These are phyloP conservation scores for Aspergillus texensis DNA, from an alignment of 2,329 filamentous ascomycete species.

Conservation along the genomic window DNA sequence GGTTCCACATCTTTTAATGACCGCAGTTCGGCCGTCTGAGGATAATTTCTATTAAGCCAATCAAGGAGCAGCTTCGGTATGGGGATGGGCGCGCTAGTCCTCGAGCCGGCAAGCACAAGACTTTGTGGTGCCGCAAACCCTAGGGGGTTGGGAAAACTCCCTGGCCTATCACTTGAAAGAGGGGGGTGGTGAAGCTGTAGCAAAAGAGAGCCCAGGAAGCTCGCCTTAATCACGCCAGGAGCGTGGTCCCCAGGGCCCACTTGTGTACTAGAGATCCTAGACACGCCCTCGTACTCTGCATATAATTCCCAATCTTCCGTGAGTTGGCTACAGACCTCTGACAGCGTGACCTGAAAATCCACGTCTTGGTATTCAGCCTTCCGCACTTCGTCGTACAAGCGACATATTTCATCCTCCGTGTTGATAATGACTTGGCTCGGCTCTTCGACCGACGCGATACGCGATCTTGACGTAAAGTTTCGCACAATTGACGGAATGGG, in stretches of 20 bases:
- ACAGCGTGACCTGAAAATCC: constrained; percentile 35
- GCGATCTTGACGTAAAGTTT: constrained; percentile 62
- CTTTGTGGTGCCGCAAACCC: constrained; percentile 31
- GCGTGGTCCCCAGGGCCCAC: constrained; percentile 67
- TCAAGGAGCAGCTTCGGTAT: constrained; percentile 78
- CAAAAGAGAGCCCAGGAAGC: constrained; percentile 75
- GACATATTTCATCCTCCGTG: constrained; percentile 71
- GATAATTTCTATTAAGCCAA: constrained; percentile 79
- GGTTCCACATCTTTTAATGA: constrained; percentile 66
- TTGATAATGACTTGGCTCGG: constrained; percentile 70
- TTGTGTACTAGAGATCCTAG: constrained; percentile 50
- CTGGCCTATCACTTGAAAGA: constrained; percentile 29
- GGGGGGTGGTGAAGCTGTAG: constrained; percentile 77
- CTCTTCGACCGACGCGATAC: constrained; percentile 66
- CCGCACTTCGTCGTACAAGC: constrained; percentile 58
- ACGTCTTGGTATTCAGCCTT: constrained; percentile 34
- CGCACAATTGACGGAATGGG: constrained; percentile 73
- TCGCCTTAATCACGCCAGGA: constrained; percentile 71
- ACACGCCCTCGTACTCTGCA: constrained; percentile 46
- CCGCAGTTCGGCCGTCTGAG: constrained; percentile 68
- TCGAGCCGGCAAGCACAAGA: constrained; percentile 31
- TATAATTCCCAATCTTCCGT: constrained; percentile 37
- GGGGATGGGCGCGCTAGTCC: constrained; percentile 41
- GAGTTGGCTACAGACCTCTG: constrained; percentile 39
- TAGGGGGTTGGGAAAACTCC: constrained; percentile 25